Evolutionary conservation across 305 asterid species (phyloP).

Genomic region (Petunia hybrid): DNA sequence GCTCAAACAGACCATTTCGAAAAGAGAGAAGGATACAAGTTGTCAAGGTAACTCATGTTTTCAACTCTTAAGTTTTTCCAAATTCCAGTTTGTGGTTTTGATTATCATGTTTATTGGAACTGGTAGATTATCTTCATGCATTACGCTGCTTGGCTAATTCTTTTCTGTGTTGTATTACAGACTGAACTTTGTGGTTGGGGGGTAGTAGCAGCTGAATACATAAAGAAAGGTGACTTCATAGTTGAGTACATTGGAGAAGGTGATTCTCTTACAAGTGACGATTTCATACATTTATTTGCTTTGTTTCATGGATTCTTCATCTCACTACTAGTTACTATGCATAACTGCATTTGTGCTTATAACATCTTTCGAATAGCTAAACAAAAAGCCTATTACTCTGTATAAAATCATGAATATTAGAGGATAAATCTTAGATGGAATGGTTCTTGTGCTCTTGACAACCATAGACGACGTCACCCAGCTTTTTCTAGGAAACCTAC

Average conservation of each 20-base stretch:
- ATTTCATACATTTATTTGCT: neutral
- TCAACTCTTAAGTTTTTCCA: neutral
- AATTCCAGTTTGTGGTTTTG: conserved; percentile 29
- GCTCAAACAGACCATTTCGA: conserved; percentile 86
- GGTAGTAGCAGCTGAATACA: conserved; percentile 84
- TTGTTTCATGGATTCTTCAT: neutral
- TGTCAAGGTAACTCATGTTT: conserved; percentile 66
- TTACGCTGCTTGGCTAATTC: conserved; percentile 5
- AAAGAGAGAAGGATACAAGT: conserved; percentile 72
- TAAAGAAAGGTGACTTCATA: conserved; percentile 79
- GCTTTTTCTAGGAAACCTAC: neutral
- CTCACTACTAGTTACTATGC: neutral
- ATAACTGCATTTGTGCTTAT: neutral
- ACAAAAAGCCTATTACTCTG: neutral
- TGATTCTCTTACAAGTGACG: conserved; percentile 42
- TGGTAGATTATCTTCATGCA: conserved; percentile 18
- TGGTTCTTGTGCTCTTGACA: neutral
- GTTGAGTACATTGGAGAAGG: conserved; percentile 98
- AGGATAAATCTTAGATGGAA: neutral
- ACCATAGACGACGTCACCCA: neutral
- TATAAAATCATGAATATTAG: neutral
- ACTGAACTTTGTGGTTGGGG: conserved; percentile 98
- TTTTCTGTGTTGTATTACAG: conserved; percentile 54
- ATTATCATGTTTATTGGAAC: neutral
- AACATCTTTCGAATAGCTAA: neutral